Evolutionary conservation across 768 basidiomycete species (phyloP), one percentile per base, ranked within the genome.

Genomic region (Ramaria rubella): DNA sequence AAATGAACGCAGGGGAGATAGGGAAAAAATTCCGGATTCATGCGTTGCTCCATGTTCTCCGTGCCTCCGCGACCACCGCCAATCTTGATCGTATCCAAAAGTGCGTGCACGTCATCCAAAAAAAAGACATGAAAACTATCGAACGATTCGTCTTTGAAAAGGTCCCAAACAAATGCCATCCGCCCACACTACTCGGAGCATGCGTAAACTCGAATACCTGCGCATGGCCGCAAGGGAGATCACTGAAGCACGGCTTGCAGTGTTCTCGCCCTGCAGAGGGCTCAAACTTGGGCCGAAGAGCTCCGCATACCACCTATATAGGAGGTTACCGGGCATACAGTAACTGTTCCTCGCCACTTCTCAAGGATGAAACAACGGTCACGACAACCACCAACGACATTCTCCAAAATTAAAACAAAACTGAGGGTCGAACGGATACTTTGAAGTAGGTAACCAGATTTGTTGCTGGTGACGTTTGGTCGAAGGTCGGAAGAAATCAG

Each of bases 1-100:
- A 51, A 33, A 19, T 14, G 19, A 30, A 51, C 26, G 49, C 23
- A 33, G 30, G 49, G 46, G 40, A 30, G 11, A 19, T 21, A 30
- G 23, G 29, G 45, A 12, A 17, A 40, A 11, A 29, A 36, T 56
- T 49, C 33, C 21, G 19, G 33, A 2, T 9, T 8, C 30, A 51
- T 51, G 49, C 49, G 49, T 51, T 51, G 49, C 49, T 51, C 34
- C 49, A 31, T 51, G 49, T 51, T 36, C 30, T 23, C 30, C 33
- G 46, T 48, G 21, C 46, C n/a, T 5, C 46, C 24, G 3, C 24
- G 46, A 26, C 11, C 26, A 38, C 36, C 36, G 36, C 11, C 36
- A 38, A n/a, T 5, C 17, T 21, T 21, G 8, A 42, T 17, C 40
- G n/a, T 7, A 42, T 21, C 40, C n/a, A 42, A 42, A 42, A 42